Base-by-base conservation (phyloP, 78 protist genomes). In the Dictyostelium purpureum region DNA sequence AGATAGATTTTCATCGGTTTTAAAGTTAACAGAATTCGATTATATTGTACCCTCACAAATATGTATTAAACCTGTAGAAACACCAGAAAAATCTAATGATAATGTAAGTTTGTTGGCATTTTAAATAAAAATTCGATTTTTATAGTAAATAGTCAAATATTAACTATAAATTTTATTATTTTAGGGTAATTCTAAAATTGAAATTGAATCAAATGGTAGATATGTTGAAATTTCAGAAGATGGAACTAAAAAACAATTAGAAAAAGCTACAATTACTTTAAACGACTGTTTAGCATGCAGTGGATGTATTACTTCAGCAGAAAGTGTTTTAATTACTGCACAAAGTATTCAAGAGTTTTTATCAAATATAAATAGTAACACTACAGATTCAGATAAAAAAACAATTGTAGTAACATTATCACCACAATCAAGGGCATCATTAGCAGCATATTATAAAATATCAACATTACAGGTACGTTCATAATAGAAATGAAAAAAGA, bases 301-400 rank as follows among this genome's bases (percentile, higher is more conserved):
- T 74, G 99, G 99, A 14, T 98, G 99, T 91, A 85, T 98, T 69
- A 98, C 99, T 3, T 88, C 98, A 0, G 99, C 99, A 2, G 99
- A 98, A 78, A 96, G 97, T 33, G 94, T 98, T n/a, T 89, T 98
- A n/a, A 93, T 98, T 37, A 12, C 94, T 0, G 96, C 90, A 33
- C 99, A 98, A 87, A 88, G 94, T 59, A 33, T 31, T n/a, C 71
- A 66, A 0, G 98, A 97, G 63, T 66, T 97, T 57, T 18, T 75
- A 37, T 37, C 47, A 28, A 33, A 35, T 56, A 43, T 45, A 21
- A 73, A 43, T 28, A 19, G 38, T 6, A 11, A 38, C 6, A 57
- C 21, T 28, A 11, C 18, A 3, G 12, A 45, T 14, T 0, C 18
- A 28, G 14, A n/a, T 14, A 24, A 63, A 42, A 90, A 75, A 59